Evolutionary conservation across 2,329 filamentous ascomycete genomes (phyloP).

Genomic region (Colletotrichum orchidophilum): DNA sequence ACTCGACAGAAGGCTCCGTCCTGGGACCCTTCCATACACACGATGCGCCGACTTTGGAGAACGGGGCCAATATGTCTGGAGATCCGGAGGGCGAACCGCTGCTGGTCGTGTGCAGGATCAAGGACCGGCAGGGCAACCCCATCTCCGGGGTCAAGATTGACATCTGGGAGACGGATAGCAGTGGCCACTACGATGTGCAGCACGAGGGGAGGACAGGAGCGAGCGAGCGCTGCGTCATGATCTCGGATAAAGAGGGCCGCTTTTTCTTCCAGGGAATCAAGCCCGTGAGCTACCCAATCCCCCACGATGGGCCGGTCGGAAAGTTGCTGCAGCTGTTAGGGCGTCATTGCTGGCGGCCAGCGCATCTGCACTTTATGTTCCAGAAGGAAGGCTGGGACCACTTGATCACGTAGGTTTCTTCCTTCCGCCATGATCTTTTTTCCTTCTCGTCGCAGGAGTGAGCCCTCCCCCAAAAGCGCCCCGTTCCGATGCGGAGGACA

Average conservation of each 20-base stretch:
- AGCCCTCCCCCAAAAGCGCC: neutral
- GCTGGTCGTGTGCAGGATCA: slow-evolving; percentile 73
- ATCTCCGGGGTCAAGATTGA: slow-evolving; percentile 73
- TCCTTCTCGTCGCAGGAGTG: too few species aligned
- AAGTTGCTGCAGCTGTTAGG: slow-evolving; percentile 71
- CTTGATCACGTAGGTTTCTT: slow-evolving; percentile 78
- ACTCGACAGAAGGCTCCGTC: slow-evolving; percentile 79
- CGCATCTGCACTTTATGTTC: slow-evolving; percentile 92
- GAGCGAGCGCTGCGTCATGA: slow-evolving; percentile 61
- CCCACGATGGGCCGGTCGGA: slow-evolving; percentile 85
- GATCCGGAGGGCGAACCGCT: slow-evolving; percentile 73
- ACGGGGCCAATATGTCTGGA: slow-evolving; percentile 68
- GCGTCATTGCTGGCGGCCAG: slow-evolving; percentile 81
- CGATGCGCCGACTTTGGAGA: slow-evolving; percentile 64
- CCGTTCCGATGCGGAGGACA: neutral
- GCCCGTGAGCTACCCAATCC: slow-evolving; percentile 87
- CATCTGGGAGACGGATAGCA: slow-evolving; percentile 82
- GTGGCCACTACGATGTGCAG: slow-evolving; percentile 81
- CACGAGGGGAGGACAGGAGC: slow-evolving; percentile 62
- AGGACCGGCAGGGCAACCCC: slow-evolving; percentile 67
- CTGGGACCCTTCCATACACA: slow-evolving; percentile 84
- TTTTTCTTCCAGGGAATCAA: slow-evolving; percentile 90
- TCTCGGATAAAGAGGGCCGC: slow-evolving; percentile 38
- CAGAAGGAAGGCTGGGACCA: slow-evolving; percentile 81
- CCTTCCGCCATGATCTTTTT: neutral